Base-by-base conservation (phyloP, 2,329 filamentous ascomycete species). In the Trichoderma endophyticum region DNA sequence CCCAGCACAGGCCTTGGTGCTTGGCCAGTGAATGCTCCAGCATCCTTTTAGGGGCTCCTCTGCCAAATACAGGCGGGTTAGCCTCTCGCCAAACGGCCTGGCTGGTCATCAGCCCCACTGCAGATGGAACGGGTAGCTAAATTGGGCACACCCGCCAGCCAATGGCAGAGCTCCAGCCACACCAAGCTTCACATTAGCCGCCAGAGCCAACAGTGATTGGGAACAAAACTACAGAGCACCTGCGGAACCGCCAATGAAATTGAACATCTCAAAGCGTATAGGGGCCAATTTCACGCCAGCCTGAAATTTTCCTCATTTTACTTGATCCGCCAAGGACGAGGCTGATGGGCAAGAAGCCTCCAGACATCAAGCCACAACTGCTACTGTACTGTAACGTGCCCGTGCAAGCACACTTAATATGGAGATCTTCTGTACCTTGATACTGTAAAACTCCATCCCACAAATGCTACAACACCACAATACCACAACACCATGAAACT, bases 121-220 rank as follows among this genome's bases (percentile, higher is more conserved):
- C 39, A 57, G 59, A 67, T 72, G 57, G 43, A 69, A 64, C 71
- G 43, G 71, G 64, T 59, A 69, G 48, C 64, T 64, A 54, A 59
- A 61, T 63, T 62, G 57, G 59, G 64, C 71, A 71, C 62, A 48
- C 39, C 28, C 57, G 57, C 48, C 36, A 28, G 57, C 71, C 71
- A 72, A 72, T 72, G 12, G 56, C 43, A 69, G 56, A 61, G 64
- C 57, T 62, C 21, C 64, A 63, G 34, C 71, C 56, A 32, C 26
- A 34, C 24, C 56, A 54, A 72, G 64, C 57, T 67, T 72, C 71
- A 67, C 71, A 72, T 72, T 72, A 72, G 71, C 71, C 71, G 71
- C 71, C 71, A 62, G 61, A 61, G 57, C 60, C 68, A 62, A 70
- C 59, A 11, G 48, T 64, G 61, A 62, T 70, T 15, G 60, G 54